A percentile compares a stretch with the other conserved stretches of the same genome.
Conservation (phyloP, 169 alveolate genomes). For the Cryptosporidium muris region DNA sequence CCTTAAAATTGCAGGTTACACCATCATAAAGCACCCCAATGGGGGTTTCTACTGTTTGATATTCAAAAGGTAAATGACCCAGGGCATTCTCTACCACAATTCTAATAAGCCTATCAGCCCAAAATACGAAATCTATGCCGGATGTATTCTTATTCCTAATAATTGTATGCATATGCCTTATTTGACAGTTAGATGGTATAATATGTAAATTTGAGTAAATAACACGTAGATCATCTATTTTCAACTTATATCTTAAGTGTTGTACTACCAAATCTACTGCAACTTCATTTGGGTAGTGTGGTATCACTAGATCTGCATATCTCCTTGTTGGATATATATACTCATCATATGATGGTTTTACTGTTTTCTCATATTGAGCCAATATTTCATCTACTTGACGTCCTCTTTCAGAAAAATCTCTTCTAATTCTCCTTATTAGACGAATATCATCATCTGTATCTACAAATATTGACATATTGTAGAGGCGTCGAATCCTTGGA, state of each 20-base stretch:
- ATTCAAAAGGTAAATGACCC: conserved; percentile 53
- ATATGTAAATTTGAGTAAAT: conserved; percentile 60
- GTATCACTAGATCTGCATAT: conserved; percentile 82
- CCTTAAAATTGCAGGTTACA: conserved; percentile 41
- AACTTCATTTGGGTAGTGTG: conserved; percentile 73
- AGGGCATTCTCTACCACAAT: conserved; percentile 71
- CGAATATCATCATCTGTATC: conserved; percentile 84
- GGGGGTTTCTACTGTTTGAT: conserved; percentile 69
- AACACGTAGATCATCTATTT: conserved; percentile 64
- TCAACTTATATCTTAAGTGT: conserved; percentile 51
- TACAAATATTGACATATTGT: conserved; percentile 84
- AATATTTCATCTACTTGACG: conserved; percentile 76
- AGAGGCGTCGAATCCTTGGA: conserved; percentile 78
- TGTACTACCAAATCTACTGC: conserved; percentile 74
- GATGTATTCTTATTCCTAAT: conserved; percentile 54
- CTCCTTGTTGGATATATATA: conserved; percentile 81
- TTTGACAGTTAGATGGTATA: conserved; percentile 69
- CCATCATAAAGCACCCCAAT: conserved; percentile 63
- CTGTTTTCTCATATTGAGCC: conserved; percentile 75
- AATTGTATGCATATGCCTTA: conserved; percentile 71
- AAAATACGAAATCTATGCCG: conserved; percentile 69
- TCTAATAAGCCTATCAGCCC: conserved; percentile 70
- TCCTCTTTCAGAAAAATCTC: conserved; percentile 77
- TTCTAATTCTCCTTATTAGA: conserved; percentile 78
- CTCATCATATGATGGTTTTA: conserved; percentile 81